Evolutionary conservation across 306 rosid species (phyloP), one percentile per base, ranked within the genome.

Genomic region (Lupinus albus): DNA sequence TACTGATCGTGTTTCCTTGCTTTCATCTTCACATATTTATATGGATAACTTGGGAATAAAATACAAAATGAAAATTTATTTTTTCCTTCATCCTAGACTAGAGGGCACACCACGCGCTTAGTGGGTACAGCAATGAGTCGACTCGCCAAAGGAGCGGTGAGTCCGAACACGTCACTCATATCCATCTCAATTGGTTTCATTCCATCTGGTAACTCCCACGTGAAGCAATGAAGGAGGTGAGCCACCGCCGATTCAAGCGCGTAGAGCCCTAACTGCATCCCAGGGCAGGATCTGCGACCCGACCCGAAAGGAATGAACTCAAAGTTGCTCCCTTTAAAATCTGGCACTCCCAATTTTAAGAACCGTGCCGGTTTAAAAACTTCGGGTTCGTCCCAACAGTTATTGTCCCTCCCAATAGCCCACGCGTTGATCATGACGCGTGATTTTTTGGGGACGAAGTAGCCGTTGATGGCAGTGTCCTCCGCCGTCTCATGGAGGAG

Each of bases 261-360:
- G 52, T 85, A 89, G 0, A 92, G 82, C 15, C 95, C 97, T 10
- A 92, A 78, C 36, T 84, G 90, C 97, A 92, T 92, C 0, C 97
- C 97, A 0, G 97, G 97, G 76, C 97, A 92, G 0, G 97, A 92
- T 76, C 97, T 76, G 1, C 97, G 87, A 63, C 97, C 97, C 50
- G 96, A 92, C 45, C 97, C 97, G 60, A 92, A 92, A 0, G 97
- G 97, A 2, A 92, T 78, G 64, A 89, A 92, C 87, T 92, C 96
- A 33, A 92, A 92, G 77, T 89, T 81, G 21, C 78, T 84, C 0
- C 97, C 97, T 32, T 92, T 92, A 32, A 87, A 89, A 9, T 92
- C 96, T 0, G 96, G 80, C 46, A 80, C 80, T 0, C 89, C 92
- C 0, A 70, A 74, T 20, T 68, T 47, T 7, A 84, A 13, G 30